Evolutionary conservation across 2,329 filamentous ascomycete species (phyloP).

Genomic region (Ceratocystis ficicola): DNA sequence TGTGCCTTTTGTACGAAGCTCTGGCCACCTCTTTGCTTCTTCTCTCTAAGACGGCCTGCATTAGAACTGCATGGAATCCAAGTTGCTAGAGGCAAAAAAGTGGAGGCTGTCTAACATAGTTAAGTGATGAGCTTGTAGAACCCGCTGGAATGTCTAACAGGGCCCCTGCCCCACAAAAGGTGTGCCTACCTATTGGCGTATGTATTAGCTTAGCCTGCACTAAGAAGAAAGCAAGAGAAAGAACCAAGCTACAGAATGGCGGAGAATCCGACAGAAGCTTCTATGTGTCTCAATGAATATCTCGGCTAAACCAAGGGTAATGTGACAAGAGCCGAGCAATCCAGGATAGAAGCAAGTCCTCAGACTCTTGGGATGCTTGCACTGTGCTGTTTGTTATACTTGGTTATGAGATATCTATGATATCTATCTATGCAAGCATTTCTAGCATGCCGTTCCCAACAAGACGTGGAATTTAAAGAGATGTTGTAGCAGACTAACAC

Average conservation of each 20-base stretch:
- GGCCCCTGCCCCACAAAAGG: not conserved
- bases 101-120: not conserved
- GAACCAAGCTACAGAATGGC: slow-evolving; percentile 8
- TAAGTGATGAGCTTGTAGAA: slow-evolving; percentile 9
- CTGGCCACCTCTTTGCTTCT: slow-evolving; percentile 9
- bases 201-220: not conserved
- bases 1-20: slow-evolving; percentile 14
- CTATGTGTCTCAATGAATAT: not conserved
- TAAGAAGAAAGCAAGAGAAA: not conserved
- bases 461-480: too few species aligned
- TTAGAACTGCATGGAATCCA: slow-evolving; percentile 4
- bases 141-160: slow-evolving; percentile 3
- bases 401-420: too few species aligned
- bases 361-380: not conserved
- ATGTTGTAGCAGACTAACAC: too few species aligned
- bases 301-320: not conserved
- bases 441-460: too few species aligned
- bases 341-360: not conserved
- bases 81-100: slow-evolving; percentile 5
- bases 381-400: too few species aligned
- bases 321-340: not conserved
- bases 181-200: not conserved
- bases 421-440: too few species aligned
- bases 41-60: not conserved
- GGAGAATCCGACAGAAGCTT: slow-evolving; percentile 21